Evolutionary conservation across 2,329 filamentous ascomycete species (phyloP), one percentile per base, ranked within the genome.

Genomic region (Colletotrichum shisoi): DNA sequence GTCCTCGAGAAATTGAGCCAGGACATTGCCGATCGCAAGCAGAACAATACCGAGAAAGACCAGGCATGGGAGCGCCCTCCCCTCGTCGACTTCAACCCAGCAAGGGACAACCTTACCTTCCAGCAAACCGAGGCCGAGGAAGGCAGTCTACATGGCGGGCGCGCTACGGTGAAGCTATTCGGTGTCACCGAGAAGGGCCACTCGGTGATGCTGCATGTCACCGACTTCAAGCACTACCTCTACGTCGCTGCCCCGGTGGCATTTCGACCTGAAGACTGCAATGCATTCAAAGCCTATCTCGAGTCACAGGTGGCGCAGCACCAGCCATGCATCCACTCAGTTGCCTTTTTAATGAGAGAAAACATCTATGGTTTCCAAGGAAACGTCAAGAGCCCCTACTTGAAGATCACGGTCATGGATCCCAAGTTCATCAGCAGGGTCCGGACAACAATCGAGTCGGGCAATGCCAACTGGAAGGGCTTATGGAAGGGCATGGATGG

Each of bases 81-180:
- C 0, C 80, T 86, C 4, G 77, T 76, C n/a, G 77, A 81, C 61
- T 87, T 86, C 67, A 71, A 79, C 67, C 84, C 89, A 9, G 76
- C 85, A 59, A 87, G 80, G 42, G 88, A 95, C 70, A 89, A 81
- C 71, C 82, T 99, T n/a, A 88, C 86, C 71, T 98, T 99, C 75
- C 95, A 99, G 80, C 91, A 96, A 74, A 99, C 99, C 72, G 96
- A 99, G 74, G 91, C 89, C 1, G 94, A 98, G 75, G 94, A 99
- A 77, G 94, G 95, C 21, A 91, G 88, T 3, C 78, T 97, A 1
- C 82, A 90, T 75, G 91, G 91, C 56, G 92, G 92, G 21, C 89
- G 79, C 74, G 83, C 92, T 0, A 90, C 92, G 0, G 87, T 99
- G 64, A 96, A 95, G 81, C 85, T 99, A 21, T 99, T 98, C 79